Evolutionary conservation across 1,284 basidiomycete species (phyloP), one percentile per base, ranked within the genome.

Genomic region (Apiotrichum gracile): DNA sequence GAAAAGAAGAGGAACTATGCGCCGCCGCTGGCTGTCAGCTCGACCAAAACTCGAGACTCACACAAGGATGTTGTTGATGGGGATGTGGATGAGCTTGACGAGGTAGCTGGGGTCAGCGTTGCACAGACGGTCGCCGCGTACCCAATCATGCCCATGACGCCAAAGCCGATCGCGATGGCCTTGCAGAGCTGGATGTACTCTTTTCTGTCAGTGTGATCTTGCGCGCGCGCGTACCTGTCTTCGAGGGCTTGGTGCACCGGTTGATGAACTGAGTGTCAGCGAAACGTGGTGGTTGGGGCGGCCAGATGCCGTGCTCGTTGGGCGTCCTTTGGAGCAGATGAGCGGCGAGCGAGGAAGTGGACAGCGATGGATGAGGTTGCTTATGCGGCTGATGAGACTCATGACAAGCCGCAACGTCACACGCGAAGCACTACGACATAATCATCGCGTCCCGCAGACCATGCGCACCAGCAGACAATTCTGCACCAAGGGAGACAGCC

Each of bases 51-150:
- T 16, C 2, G 39, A 12, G 13, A 87, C 90, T 68, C 82, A 93
- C 90, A 93, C 90, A 63, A 93, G 82, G 62, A 93, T 92, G 75
- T 92, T 92, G 78, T 92, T 93, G 81, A 94, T 92, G 63, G 91
- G 91, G 74, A 94, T 93, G 77, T 94, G 91, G 66, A 94, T 91
- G 62, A 94, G 83, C 77, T 93, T 93, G 62, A 94, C 91, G 70
- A 94, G 86, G 78, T 91, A 94, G 13, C 91, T 92, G 81, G 93
- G 6, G 45, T 35, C n/a, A 47, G 33, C 16, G 14, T n/a, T n/a
- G n/a, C n/a, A n/a, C n/a, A n/a, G n/a, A n/a, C n/a, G 17, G 24
- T 38, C n/a, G 90, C 33, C 22, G 19, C 43, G 19, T 19, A 45
- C 43, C 43, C 43, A n/a, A 45, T 45, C 3, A 34, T n/a, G n/a